Percentiles rank a stretch among this genome's conserved stretches.
Evolutionary conservation across 2,329 filamentous ascomycete species (phyloP).

Genomic region (Nigrograna mackinnonii): DNA sequence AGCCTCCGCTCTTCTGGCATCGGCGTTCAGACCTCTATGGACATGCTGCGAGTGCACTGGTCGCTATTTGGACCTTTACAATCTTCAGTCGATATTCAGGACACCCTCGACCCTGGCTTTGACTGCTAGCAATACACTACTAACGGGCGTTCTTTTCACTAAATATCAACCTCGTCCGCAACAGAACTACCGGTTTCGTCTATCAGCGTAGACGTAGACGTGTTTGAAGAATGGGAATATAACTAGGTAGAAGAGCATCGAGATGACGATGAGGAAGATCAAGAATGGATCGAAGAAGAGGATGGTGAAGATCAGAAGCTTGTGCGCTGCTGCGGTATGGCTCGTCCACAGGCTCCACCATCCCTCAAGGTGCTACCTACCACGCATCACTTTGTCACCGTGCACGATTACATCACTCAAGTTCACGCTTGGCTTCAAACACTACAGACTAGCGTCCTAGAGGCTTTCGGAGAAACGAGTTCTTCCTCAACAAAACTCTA

Average conservation of each 20-base stretch:
- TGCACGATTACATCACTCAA: conserved; percentile 6
- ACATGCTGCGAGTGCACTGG: conserved; percentile 8
- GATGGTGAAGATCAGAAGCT: conserved; percentile 2
- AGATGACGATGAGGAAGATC: conserved; percentile 1
- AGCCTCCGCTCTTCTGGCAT: conserved; percentile 3
- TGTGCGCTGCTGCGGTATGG: conserved; percentile 5
- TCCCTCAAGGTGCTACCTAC: conserved; percentile 2
- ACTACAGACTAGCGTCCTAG: conserved; percentile 1
- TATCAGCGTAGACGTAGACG: conserved; percentile 5
- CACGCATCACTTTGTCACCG: conserved; percentile 2
- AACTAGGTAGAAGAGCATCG: background rate
- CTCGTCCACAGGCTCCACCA: conserved; percentile 4
- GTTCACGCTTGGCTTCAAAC: conserved; percentile 5
- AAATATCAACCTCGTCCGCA: conserved; percentile 4
- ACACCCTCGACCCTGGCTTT: background rate
- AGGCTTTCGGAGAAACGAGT: background rate
- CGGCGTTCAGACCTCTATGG: conserved; percentile 3
- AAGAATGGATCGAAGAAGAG: conserved; percentile 2
- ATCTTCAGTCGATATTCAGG: conserved; percentile 3
- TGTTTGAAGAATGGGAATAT: conserved; percentile 1
- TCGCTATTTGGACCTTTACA: conserved; percentile 2
- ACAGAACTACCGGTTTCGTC: conserved; percentile 6
- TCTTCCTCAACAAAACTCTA: background rate
- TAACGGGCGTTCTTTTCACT: conserved; percentile 1
- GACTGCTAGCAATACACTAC: background rate